phyloP scores from a whole-genome alignment of 495 filamentous ascomycete species.

The Chaetomium cochliodes region DNA sequence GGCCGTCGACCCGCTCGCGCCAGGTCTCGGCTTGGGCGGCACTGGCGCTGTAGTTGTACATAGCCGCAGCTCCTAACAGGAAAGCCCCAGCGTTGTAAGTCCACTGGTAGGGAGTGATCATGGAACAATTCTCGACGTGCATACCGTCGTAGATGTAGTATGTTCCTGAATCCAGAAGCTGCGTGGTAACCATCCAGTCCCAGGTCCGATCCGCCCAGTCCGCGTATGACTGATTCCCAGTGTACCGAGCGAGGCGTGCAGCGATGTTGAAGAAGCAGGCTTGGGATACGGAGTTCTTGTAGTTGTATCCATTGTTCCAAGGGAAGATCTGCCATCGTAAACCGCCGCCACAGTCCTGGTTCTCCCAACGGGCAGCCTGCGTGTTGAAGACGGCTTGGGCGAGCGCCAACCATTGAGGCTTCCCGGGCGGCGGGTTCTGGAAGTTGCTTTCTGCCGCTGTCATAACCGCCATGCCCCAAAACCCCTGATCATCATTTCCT shows the following conservation, averaged over 20 bases:
- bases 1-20: slow-evolving; percentile 51
- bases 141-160: slow-evolving; percentile 63
- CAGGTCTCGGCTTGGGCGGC: slow-evolving; percentile 47
- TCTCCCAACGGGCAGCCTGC: slow-evolving; percentile 67
- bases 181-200: slow-evolving; percentile 59
- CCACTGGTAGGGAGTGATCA: slow-evolving; percentile 56
- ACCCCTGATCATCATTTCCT: slow-evolving; percentile 68
- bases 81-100: slow-evolving; percentile 71
- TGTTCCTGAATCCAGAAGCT: slow-evolving; percentile 45
- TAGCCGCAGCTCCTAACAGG: slow-evolving; percentile 66
- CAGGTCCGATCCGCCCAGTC: slow-evolving; percentile 70
- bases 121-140: slow-evolving; percentile 51
- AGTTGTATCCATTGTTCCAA: slow-evolving; percentile 75
- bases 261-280: slow-evolving; percentile 71
- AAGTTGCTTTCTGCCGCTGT: slow-evolving; percentile 63
- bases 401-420: slow-evolving; percentile 74
- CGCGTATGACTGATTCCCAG: slow-evolving; percentile 65
- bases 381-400: slow-evolving; percentile 79
- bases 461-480: slow-evolving; percentile 68
- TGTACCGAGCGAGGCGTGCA: slow-evolving; percentile 68
- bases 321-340: slow-evolving; percentile 81
- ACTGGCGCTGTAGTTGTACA: slow-evolving; percentile 61
- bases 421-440: slow-evolving; percentile 53
- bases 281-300: slow-evolving; percentile 72
- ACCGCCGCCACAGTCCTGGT: slow-evolving; percentile 66